Conservation (phyloP, 768 basidiomycete species). For the Rhodotorula babjevae region DNA sequence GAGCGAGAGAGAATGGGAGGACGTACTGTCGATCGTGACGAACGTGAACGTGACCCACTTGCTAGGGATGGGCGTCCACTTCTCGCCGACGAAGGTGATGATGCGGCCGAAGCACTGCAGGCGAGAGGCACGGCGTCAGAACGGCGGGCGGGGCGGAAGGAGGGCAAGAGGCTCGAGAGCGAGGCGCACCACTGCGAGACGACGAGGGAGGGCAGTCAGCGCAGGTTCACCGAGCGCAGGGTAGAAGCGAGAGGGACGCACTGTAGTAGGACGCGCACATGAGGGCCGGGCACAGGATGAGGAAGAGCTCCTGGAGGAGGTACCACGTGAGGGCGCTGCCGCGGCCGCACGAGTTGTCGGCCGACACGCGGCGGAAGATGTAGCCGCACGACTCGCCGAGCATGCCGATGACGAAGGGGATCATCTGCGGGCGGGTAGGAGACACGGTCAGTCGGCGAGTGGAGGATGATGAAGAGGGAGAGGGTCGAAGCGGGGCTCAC, state of each 20-base stretch:
- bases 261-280: slow-evolving; percentile 26
- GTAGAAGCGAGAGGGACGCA: not conserved
- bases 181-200: not conserved
- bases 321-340: slow-evolving; percentile 14
- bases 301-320: slow-evolving; percentile 21
- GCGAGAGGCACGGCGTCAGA: too few relatives aligned
- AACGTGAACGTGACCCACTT: slow-evolving; percentile 32
- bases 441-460: not conserved
- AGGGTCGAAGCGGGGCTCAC: slow-evolving; percentile 1
- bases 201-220: not conserved
- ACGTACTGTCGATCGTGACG: slow-evolving; percentile 19
- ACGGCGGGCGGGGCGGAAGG: too few relatives aligned
- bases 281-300: slow-evolving; percentile 29
- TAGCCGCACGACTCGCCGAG: slow-evolving; percentile 29
- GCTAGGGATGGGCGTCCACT: slow-evolving; percentile 17
- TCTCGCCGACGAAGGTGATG: slow-evolving; percentile 30
- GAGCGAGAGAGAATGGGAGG: not conserved
- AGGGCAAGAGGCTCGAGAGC: too few relatives aligned
- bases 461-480: not conserved
- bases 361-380: slow-evolving; percentile 21
- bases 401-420: slow-evolving; percentile 28
- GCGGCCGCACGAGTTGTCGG: slow-evolving; percentile 23
- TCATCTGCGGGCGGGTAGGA: slow-evolving; percentile 10
- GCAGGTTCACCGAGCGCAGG: too few relatives aligned
- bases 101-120: slow-evolving; percentile 4